These are phyloP conservation scores for Camelina neglecta DNA, from an alignment of 345 rosid genomes.

Conservation along the genomic window DNA sequence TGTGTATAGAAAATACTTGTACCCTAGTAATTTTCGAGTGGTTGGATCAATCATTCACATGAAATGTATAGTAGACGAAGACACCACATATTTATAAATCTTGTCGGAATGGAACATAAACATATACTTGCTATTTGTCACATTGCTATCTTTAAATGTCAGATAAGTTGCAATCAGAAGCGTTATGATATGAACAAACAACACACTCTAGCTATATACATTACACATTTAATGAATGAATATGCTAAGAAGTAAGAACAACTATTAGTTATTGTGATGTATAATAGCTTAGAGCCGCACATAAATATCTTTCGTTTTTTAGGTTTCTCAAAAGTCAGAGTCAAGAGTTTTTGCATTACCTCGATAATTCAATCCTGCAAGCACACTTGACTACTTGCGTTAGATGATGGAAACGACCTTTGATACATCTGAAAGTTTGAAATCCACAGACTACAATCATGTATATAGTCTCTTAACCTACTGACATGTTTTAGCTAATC, in stretches of 20 bases:
- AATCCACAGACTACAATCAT: conserved; percentile 1
- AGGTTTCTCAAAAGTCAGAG: conserved; percentile 38
- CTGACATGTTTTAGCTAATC: conserved; percentile 16
- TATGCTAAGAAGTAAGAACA: conserved; percentile 8
- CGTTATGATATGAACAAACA: background rate
- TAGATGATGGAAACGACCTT: conserved; percentile 16
- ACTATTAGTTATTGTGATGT: background rate
- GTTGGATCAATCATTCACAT: conserved; percentile 1
- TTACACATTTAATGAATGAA: background rate
- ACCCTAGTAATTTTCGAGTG: background rate
- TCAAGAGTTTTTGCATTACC: background rate
- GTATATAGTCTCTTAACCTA: conserved; percentile 14
- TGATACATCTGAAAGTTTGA: conserved; percentile 26
- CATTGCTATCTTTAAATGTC: background rate
- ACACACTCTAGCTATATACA: background rate
- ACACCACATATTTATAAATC: background rate
- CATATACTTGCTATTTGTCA: background rate
- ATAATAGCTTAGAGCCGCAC: background rate
- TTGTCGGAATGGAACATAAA: conserved; percentile 6
- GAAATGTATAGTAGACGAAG: background rate
- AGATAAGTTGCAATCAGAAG: conserved; percentile 6
- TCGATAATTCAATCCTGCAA: conserved; percentile 17
- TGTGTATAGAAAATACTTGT: background rate
- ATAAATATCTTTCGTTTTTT: conserved; percentile 16
- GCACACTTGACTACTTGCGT: conserved; percentile 24